Conservation (phyloP, 352 stramenopile species). For the Thalassiosira pacifica region DNA sequence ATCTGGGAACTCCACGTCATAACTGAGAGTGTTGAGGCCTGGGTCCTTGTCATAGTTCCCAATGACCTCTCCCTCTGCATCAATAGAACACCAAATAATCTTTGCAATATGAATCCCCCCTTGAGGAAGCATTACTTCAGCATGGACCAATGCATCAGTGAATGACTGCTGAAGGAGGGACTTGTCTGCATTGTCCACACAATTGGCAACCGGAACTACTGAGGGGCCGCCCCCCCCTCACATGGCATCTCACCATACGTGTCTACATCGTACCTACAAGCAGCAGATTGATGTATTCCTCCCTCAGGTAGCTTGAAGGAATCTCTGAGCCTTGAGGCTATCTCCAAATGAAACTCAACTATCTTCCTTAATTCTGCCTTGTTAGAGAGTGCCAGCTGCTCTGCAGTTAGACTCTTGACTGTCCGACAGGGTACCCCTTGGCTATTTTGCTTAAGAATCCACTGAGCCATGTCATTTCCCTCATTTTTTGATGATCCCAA, state of each 20-base stretch:
- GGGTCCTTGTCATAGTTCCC: constrained; percentile 30
- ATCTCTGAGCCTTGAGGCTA: constrained; percentile 6
- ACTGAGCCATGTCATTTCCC: constrained; percentile 40
- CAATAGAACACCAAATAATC: neutral
- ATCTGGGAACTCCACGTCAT: constrained; percentile 52
- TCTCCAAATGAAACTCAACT: neutral
- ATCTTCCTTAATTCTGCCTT: constrained; percentile 5
- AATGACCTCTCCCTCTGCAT: constrained; percentile 17
- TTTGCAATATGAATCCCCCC: constrained; percentile 12
- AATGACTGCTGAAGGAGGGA: constrained; percentile 35
- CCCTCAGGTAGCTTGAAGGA: neutral
- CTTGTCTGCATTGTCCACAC: no score
- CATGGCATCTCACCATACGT: no score
- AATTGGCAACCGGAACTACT: no score
- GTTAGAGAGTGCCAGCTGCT: neutral
- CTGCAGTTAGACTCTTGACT: neutral
- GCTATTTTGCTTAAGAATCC: constrained; percentile 28
- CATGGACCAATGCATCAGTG: constrained; percentile 50
- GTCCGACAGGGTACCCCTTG: neutral
- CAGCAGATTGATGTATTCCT: no score
- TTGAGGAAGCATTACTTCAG: constrained; percentile 39
- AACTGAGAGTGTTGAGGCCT: constrained; percentile 23
- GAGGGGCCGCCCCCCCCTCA: no score
- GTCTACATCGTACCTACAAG: no score
- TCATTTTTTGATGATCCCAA: constrained; percentile 10